Evolutionary conservation across 257 asterid genomes (phyloP).

Genomic region (Thymus mandschuricus): DNA sequence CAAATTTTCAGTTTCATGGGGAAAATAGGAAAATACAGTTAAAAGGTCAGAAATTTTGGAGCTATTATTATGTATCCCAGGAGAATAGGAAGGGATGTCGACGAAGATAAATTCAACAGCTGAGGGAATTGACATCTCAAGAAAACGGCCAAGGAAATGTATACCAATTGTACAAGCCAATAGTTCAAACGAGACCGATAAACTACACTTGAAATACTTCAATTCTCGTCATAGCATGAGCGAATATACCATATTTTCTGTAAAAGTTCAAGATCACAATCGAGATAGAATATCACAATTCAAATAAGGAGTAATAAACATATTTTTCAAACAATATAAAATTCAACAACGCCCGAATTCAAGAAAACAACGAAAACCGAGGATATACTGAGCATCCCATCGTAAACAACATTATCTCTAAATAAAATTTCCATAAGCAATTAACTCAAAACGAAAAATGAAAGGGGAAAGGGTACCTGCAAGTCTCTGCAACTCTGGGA

Average conservation of each 20-base stretch:
- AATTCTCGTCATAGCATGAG: neutral
- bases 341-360: neutral
- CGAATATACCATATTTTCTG: neutral
- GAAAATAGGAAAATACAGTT: neutral
- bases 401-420: neutral
- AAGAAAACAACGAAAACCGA: neutral
- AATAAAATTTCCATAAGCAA: neutral
- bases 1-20: neutral
- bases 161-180: neutral
- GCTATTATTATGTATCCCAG: neutral
- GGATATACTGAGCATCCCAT: neutral
- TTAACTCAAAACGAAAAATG: neutral
- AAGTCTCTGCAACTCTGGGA: constrained; percentile 94
- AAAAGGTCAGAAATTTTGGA: neutral
- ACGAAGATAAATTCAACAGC: neutral
- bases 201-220: neutral
- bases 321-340: neutral
- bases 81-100: neutral
- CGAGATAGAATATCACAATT: neutral
- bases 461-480: constrained; percentile 55
- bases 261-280: neutral
- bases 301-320: neutral
- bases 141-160: too few species aligned
- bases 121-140: neutral
- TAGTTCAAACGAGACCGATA: neutral